phyloP scores from a whole-genome alignment of 2,329 filamentous ascomycete species.

The Neofusicoccum laricinum region DNA sequence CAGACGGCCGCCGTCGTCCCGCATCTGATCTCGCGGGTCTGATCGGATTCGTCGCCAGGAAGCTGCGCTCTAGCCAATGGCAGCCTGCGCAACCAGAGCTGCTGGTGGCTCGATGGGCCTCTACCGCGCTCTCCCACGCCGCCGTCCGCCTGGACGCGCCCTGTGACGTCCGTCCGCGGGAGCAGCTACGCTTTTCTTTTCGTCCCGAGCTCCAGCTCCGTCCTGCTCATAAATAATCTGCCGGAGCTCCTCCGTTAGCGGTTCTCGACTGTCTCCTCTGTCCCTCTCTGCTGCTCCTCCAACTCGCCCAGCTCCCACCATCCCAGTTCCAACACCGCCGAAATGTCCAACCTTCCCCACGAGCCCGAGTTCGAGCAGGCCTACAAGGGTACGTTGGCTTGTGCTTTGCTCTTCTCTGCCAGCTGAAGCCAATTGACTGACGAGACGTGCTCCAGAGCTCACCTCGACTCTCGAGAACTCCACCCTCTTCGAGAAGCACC shows the following conservation, averaged over 20 bases:
- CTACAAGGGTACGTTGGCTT: constrained; percentile 70
- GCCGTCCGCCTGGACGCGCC: not conserved
- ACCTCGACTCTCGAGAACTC: constrained; percentile 91
- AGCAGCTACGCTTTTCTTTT: constrained; percentile 17
- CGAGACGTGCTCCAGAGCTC: constrained; percentile 65
- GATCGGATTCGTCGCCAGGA: constrained; percentile 12
- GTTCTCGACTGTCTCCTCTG: not conserved
- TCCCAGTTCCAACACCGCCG: constrained; percentile 16
- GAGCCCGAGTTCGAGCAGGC: constrained; percentile 99
- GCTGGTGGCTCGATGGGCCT: not conserved
- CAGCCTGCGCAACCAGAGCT: not conserved
- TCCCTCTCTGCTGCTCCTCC: constrained; percentile 17
- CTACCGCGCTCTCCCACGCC: constrained; percentile 9
- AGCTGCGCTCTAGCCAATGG: constrained; percentile 7
- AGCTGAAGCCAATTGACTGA: not conserved
- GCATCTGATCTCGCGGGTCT: constrained; percentile 16
- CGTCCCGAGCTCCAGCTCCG: constrained; percentile 17
- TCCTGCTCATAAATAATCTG: constrained; percentile 15
- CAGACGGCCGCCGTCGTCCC: constrained; percentile 9
- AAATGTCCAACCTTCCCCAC: constrained; percentile 77
- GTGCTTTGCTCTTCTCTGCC: not conserved
- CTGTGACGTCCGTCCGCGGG: constrained; percentile 13
- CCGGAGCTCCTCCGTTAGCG: not conserved
- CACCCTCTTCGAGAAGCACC: constrained; percentile 87
- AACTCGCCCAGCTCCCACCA: constrained; percentile 2